A percentile compares a stretch with the other conserved stretches of the same genome.
Evolutionary conservation across 495 filamentous ascomycete species (phyloP).

Genomic region (Penicillium steckii): DNA sequence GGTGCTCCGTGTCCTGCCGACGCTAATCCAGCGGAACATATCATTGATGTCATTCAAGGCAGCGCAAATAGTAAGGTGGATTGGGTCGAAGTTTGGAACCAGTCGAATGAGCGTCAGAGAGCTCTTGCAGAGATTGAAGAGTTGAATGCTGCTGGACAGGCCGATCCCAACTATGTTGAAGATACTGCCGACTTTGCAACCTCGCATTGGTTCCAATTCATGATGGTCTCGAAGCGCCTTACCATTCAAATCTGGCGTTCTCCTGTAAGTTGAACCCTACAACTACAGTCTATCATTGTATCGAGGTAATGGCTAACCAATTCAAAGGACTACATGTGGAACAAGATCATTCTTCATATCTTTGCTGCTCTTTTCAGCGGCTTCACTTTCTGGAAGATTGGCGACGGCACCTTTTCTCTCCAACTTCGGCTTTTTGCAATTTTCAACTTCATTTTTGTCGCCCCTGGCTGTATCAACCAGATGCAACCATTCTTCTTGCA

Average conservation of each 20-base stretch:
- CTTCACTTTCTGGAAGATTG: conserved; percentile 47
- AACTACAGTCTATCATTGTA: no score
- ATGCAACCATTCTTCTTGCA: conserved; percentile 86
- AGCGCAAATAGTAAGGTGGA: conserved; percentile 31
- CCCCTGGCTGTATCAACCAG: conserved; percentile 83
- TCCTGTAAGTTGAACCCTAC: conserved; percentile 53
- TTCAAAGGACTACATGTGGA: conserved; percentile 41
- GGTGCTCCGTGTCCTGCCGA: conserved; percentile 47
- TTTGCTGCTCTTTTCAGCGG: conserved; percentile 42
- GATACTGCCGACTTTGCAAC: conserved; percentile 49
- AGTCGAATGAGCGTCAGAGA: conserved; percentile 60
- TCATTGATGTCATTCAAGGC: conserved; percentile 50
- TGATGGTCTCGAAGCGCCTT: conserved; percentile 54
- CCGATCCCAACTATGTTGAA: conserved; percentile 38
- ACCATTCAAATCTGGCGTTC: conserved; percentile 86
- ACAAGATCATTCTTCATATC: conserved; percentile 42
- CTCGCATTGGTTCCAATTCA: conserved; percentile 47
- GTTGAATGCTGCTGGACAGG: conserved; percentile 49
- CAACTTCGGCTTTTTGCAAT: conserved; percentile 56
- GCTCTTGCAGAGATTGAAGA: conserved; percentile 58
- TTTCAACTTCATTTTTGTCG: conserved; percentile 67
- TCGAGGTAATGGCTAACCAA: no score
- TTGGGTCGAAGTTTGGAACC: conserved; percentile 50
- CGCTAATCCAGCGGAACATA: conserved; percentile 59
- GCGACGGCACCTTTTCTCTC: conserved; percentile 36